Percentiles rank a stretch among this genome's conserved stretches.
Evolutionary conservation across 192 early-diverging fungal species (phyloP).

Genomic region (Coemansia umbellata): DNA sequence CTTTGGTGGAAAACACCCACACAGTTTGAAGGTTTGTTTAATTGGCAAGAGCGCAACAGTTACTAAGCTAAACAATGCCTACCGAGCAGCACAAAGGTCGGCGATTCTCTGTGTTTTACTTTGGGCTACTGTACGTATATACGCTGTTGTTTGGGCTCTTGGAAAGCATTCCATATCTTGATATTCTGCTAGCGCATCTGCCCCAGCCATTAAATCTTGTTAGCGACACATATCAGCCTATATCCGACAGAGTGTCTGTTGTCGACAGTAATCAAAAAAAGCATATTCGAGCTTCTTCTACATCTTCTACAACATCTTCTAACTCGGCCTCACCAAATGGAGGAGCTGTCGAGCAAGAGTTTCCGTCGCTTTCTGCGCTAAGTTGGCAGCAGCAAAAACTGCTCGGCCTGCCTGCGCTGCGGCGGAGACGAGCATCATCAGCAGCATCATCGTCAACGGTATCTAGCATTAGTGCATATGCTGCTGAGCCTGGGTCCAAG

Average conservation of each 20-base stretch:
- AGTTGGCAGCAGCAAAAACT: conserved; percentile 6
- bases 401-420: conserved; percentile 8
- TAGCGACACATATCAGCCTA: conserved; percentile 47
- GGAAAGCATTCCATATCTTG: conserved; percentile 32
- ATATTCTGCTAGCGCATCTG: conserved; percentile 28
- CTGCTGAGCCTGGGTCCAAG: background rate
- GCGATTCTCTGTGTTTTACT: conserved; percentile 45
- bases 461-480: conserved; percentile 12
- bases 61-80: conserved; percentile 7
- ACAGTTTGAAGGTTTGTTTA: too few relatives aligned
- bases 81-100: conserved; percentile 11
- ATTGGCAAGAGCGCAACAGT: too few relatives aligned
- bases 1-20: too few relatives aligned
- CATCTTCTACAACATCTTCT: background rate
- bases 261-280: conserved; percentile 5
- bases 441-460: conserved; percentile 32
- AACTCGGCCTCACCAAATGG: background rate
- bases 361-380: background rate
- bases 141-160: conserved; percentile 37
- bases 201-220: conserved; percentile 46
- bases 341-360: background rate
- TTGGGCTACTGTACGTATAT: conserved; percentile 44
- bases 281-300: background rate
- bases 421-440: conserved; percentile 36
- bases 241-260: conserved; percentile 24